These are phyloP conservation scores for Rubroboletus pulcherrimus DNA, from an alignment of 768 basidiomycete species.

Conservation along the genomic window DNA sequence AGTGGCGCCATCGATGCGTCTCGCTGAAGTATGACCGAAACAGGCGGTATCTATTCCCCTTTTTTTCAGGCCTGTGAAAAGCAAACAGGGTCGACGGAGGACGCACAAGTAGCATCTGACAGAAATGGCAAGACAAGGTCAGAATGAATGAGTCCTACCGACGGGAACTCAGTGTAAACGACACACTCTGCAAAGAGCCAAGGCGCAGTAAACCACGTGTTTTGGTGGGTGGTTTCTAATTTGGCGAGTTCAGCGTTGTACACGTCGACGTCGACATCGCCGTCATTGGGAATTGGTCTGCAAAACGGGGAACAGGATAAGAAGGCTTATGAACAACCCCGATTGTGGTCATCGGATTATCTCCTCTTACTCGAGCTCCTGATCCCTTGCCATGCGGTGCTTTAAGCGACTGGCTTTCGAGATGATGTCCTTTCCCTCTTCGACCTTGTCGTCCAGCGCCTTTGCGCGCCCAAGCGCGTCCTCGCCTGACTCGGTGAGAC, in stretches of 20 bases:
- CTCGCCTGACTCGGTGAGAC: constrained; percentile 9
- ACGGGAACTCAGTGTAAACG: not conserved
- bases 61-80: not conserved
- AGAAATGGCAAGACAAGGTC: not conserved
- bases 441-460: constrained; percentile 42
- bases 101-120: constrained; percentile 71
- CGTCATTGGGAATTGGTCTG: constrained; percentile 73
- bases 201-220: constrained; percentile 88
- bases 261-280: constrained; percentile 59
- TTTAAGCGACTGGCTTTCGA: constrained; percentile 72
- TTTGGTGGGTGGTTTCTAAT: constrained; percentile 43
- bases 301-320: not conserved
- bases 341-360: not conserved
- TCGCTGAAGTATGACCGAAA: constrained; percentile 68
- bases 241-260: constrained; percentile 73
- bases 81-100: not conserved
- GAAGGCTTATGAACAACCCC: not conserved
- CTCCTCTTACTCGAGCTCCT: constrained; percentile 54
- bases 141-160: not conserved
- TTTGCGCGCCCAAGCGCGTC: constrained; percentile 16
- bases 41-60: constrained; percentile 66
- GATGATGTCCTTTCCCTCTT: constrained; percentile 80
- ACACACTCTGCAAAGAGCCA: constrained; percentile 96
- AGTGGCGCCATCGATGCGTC: constrained; percentile 65
- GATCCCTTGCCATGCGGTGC: constrained; percentile 84